Conservation (phyloP, 768 basidiomycete species). For the Russula brevipes region DNA sequence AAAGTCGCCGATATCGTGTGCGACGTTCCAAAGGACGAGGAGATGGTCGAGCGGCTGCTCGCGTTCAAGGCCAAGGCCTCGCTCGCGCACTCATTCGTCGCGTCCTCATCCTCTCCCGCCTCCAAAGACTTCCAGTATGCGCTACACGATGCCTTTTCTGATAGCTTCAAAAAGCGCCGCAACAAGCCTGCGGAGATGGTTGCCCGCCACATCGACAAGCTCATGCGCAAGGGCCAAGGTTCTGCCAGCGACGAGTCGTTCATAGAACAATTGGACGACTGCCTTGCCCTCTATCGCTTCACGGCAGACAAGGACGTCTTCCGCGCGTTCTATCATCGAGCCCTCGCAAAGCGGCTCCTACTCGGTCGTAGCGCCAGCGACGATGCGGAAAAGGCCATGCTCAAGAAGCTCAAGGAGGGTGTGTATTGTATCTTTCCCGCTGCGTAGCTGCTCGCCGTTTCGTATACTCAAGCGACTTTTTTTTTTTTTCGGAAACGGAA, state of each 20-base stretch:
- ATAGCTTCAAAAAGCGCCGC: slow-evolving; percentile 67
- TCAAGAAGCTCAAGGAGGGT: slow-evolving; percentile 83
- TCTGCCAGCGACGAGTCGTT: slow-evolving; percentile 58
- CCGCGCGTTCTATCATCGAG: slow-evolving; percentile 84
- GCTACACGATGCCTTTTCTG: slow-evolving; percentile 62
- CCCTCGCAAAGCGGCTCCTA: slow-evolving; percentile 80
- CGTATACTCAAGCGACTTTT: not conserved
- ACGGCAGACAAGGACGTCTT: slow-evolving; percentile 94
- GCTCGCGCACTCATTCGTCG: slow-evolving; percentile 44
- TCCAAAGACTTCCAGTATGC: slow-evolving; percentile 57
- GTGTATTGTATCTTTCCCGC: not conserved
- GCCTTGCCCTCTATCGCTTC: slow-evolving; percentile 72
- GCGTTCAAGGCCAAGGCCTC: slow-evolving; percentile 60
- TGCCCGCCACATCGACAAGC: slow-evolving; percentile 82
- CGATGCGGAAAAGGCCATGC: slow-evolving; percentile 79
- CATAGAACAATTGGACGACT: slow-evolving; percentile 55
- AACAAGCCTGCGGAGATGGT: slow-evolving; percentile 91
- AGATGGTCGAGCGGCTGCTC: slow-evolving; percentile 72
- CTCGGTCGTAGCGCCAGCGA: slow-evolving; percentile 81
- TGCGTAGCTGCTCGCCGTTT: not conserved
- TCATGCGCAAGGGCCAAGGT: slow-evolving; percentile 84
- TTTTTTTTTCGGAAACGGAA: not conserved
- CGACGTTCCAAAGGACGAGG: slow-evolving; percentile 57
- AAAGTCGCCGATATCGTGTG: slow-evolving; percentile 61
- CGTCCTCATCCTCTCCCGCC: slow-evolving; percentile 36